Conservation (phyloP, 2,329 filamentous ascomycete genomes). For the Botrytis tulipae region DNA sequence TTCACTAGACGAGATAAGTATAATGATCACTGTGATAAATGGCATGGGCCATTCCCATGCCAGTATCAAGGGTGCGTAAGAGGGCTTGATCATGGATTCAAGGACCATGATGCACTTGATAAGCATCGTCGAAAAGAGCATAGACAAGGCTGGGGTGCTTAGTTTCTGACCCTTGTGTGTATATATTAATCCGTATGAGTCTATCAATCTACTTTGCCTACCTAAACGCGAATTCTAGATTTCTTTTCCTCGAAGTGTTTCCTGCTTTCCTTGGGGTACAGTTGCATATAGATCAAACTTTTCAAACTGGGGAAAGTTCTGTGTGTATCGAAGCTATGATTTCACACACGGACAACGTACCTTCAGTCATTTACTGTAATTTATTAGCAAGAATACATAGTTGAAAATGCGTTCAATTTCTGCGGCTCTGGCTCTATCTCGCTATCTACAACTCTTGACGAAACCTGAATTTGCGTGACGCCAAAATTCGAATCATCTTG, state of each 20-base stretch:
- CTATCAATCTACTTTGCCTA: neutral
- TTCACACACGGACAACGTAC: neutral
- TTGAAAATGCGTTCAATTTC: neutral
- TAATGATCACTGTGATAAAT: neutral
- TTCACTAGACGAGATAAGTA: neutral
- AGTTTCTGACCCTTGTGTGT: neutral
- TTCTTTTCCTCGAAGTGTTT: neutral
- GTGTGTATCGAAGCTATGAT: neutral
- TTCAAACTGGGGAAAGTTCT: neutral
- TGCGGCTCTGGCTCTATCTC: neutral
- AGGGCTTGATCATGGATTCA: neutral
- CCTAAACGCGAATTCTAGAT: neutral
- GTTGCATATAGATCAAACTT: neutral
- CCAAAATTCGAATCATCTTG: neutral
- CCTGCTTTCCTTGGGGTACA: neutral
- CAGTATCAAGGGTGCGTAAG: neutral
- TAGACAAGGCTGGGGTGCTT: neutral
- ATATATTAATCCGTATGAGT: neutral
- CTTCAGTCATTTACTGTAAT: neutral
- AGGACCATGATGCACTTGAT: neutral
- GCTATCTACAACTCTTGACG: neutral
- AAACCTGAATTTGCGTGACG: neutral
- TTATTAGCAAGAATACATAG: neutral
- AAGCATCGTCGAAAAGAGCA: neutral
- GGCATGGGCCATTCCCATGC: neutral